Conservation (phyloP, 306 rosid species). For the Abrus pulchellus region DNA sequence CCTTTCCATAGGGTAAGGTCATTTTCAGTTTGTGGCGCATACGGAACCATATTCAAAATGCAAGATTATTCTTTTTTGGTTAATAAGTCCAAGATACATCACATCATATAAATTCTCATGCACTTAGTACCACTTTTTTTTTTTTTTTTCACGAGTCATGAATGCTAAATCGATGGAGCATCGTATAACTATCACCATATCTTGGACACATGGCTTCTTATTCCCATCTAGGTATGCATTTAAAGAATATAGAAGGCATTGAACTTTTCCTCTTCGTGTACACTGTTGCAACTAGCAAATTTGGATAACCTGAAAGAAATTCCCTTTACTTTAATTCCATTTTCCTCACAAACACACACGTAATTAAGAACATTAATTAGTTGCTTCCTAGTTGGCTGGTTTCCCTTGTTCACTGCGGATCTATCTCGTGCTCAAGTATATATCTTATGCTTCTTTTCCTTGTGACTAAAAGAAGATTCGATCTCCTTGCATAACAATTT, state of each 20-base stretch:
- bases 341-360: conserved; percentile 21
- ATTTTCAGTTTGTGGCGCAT: conserved; percentile 21
- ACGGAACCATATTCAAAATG: conserved; percentile 45
- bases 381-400: conserved; percentile 24
- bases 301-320: conserved; percentile 16
- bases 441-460: conserved; percentile 15
- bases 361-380: background rate
- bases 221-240: conserved; percentile 33
- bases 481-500: background rate
- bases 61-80: conserved; percentile 18
- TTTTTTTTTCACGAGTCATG: background rate
- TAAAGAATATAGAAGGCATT: conserved; percentile 9
- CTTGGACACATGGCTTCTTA: conserved; percentile 23
- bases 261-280: conserved; percentile 14
- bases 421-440: conserved; percentile 6
- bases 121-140: background rate
- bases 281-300: conserved; percentile 34
- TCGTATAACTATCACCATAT: conserved; percentile 16
- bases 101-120: conserved; percentile 39
- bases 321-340: background rate
- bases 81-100: conserved; percentile 23
- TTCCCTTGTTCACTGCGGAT: conserved; percentile 33
- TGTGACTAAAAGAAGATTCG: conserved; percentile 24
- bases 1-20: background rate
- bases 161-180: background rate